Conservation (phyloP, 768 basidiomycete genomes). For the Serpula lacrymans region DNA sequence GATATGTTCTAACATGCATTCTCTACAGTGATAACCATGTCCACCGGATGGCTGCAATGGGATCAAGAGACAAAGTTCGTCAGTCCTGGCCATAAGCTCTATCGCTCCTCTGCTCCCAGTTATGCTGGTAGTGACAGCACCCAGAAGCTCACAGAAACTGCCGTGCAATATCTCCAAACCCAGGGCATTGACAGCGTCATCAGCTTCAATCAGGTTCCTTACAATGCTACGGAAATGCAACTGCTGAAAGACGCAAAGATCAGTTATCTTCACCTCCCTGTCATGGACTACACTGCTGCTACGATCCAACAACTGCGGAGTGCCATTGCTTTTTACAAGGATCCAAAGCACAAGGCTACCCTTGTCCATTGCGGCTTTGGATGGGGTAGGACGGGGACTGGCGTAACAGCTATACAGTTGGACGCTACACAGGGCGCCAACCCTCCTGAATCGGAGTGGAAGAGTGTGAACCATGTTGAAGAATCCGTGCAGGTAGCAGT, state of each 20-base stretch:
- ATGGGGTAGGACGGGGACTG: too few species aligned
- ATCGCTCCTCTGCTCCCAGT: conserved; percentile 21
- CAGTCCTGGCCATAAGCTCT: conserved; percentile 11
- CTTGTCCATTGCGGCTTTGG: conserved; percentile 15
- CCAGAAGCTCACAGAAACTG: conserved; percentile 13
- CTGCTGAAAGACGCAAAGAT: conserved; percentile 10
- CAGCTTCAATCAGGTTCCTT: conserved; percentile 15
- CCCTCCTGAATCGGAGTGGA: conserved; percentile 1
- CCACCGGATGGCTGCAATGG: conserved; percentile 14
- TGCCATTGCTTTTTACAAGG: conserved; percentile 14
- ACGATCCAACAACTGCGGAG: conserved; percentile 14
- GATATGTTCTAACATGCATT: too few species aligned
- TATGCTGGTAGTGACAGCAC: conserved; percentile 10
- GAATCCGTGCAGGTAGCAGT: neutral
- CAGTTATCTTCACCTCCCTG: conserved; percentile 14
- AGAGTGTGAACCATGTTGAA: conserved; percentile 2
- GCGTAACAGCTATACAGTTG: too few species aligned
- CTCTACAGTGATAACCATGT: too few species aligned
- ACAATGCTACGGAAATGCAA: conserved; percentile 6
- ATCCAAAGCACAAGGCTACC: conserved; percentile 1
- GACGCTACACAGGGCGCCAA: neutral
- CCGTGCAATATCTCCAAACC: conserved; percentile 12
- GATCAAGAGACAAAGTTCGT: conserved; percentile 10
- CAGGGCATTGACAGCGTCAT: conserved; percentile 18
- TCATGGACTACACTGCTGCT: conserved; percentile 17